A percentile compares a stretch with the other conserved stretches of the same genome.
These are phyloP conservation scores for Penicillium frequentans DNA, from an alignment of 2,329 filamentous ascomycete genomes.

Conservation along the genomic window DNA sequence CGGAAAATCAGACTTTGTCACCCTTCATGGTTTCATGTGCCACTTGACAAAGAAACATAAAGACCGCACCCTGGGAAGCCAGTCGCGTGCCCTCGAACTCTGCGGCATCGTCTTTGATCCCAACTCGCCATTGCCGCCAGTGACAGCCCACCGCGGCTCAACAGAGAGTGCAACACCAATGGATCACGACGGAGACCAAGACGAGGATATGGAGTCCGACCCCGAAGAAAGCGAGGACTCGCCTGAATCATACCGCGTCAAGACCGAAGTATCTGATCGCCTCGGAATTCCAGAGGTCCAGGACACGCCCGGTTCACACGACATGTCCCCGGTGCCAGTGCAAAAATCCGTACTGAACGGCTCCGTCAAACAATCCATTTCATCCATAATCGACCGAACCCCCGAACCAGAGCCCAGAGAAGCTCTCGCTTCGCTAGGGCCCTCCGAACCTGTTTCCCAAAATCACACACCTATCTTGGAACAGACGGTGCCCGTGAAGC, in stretches of 20 bases:
- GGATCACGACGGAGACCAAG: constrained; percentile 31
- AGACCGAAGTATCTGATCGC: constrained; percentile 29
- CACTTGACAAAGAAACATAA: constrained; percentile 45
- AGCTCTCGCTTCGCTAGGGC: constrained; percentile 18
- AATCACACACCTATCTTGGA: constrained; percentile 14
- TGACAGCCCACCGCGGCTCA: constrained; percentile 33
- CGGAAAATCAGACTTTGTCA: constrained; percentile 43
- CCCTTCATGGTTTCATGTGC: constrained; percentile 44
- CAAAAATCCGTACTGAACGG: constrained; percentile 23
- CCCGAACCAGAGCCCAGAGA: constrained; percentile 27
- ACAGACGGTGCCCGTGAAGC: constrained; percentile 18
- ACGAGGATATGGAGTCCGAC: constrained; percentile 34
- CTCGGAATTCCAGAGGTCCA: constrained; percentile 17
- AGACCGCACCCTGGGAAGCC: constrained; percentile 41
- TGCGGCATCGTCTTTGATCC: constrained; percentile 41
- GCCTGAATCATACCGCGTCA: constrained; percentile 24
- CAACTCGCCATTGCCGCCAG: constrained; percentile 37
- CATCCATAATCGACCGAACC: constrained; percentile 40
- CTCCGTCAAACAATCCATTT: constrained; percentile 41
- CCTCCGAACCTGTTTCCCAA: constrained; percentile 24
- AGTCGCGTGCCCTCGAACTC: constrained; percentile 41
- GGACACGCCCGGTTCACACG: constrained; percentile 7
- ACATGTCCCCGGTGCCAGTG: constrained; percentile 12
- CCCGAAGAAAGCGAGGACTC: not conserved
- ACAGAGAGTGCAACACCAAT: constrained; percentile 32